Evolutionary conservation across 2,329 filamentous ascomycete genomes (phyloP).

Genomic region (Talaromyces sp.): DNA sequence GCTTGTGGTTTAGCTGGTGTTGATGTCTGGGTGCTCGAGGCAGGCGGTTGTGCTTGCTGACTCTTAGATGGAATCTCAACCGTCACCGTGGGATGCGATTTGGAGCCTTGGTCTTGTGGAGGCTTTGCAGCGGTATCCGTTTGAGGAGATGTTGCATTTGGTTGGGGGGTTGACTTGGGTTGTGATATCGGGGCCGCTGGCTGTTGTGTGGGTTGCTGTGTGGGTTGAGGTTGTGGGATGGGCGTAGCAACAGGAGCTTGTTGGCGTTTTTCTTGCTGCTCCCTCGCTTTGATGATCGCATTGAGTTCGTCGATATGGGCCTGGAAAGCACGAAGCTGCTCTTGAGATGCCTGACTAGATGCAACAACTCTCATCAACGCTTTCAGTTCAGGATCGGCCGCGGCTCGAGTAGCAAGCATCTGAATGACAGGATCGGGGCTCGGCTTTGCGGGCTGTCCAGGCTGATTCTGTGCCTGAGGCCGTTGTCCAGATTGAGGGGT

Average conservation of each 20-base stretch:
- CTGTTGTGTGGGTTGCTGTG: constrained; percentile 10
- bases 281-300: constrained; percentile 50
- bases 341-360: constrained; percentile 52
- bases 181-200: constrained; percentile 18
- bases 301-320: constrained; percentile 56
- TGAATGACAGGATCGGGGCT: constrained; percentile 56
- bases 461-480: constrained; percentile 31
- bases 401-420: constrained; percentile 55
- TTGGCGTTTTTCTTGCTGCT: constrained; percentile 42
- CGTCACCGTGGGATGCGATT: constrained; percentile 16
- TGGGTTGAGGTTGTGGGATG: too few relatives aligned
- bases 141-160: constrained; percentile 32
- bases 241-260: constrained; percentile 21
- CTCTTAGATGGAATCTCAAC: constrained; percentile 20
- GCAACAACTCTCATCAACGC: constrained; percentile 56
- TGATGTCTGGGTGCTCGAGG: constrained; percentile 4
- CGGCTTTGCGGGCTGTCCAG: constrained; percentile 44
- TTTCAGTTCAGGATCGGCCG: constrained; percentile 52
- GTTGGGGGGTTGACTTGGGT: constrained; percentile 11
- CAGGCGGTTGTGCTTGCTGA: neutral
- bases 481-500: constrained; percentile 28
- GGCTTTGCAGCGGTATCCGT: constrained; percentile 23
- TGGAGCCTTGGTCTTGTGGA: constrained; percentile 18
- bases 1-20: constrained; percentile 3
- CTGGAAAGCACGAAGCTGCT: constrained; percentile 54